phyloP scores from a whole-genome alignment of 495 filamentous ascomycete genomes.

The Aspergillus leporis region DNA sequence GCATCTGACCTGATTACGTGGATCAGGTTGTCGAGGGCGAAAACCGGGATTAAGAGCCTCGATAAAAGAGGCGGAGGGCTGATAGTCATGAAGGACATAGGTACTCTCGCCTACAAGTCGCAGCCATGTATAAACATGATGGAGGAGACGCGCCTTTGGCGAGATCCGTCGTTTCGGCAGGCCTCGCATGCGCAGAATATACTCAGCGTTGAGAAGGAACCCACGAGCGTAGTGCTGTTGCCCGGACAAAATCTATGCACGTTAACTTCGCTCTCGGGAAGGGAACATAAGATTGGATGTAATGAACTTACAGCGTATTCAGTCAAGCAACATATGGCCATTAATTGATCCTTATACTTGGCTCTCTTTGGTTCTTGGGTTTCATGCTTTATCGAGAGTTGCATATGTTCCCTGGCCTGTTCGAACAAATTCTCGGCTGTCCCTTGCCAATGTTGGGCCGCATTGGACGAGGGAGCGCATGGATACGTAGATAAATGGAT shows the following conservation, averaged over 20 bases:
- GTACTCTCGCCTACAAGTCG: constrained; percentile 40
- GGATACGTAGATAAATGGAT: constrained; percentile 28
- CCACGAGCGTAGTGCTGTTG: constrained; percentile 36
- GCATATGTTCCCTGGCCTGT: constrained; percentile 34
- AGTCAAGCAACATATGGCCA: constrained; percentile 34
- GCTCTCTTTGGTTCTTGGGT: constrained; percentile 31
- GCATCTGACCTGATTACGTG: background rate
- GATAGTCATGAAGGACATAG: constrained; percentile 36
- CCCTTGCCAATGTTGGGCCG: constrained; percentile 27
- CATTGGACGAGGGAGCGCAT: constrained; percentile 4
- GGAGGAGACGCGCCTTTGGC: constrained; percentile 36
- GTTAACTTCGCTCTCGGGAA: constrained; percentile 5
- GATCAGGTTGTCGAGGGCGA: background rate
- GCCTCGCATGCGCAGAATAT: constrained; percentile 31
- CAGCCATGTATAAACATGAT: constrained; percentile 39
- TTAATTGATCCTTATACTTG: constrained; percentile 44
- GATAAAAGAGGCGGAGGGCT: constrained; percentile 26
- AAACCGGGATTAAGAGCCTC: constrained; percentile 23
- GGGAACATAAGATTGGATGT: background rate
- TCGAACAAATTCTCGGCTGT: constrained; percentile 27
- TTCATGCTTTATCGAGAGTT: constrained; percentile 32
- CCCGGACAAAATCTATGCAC: constrained; percentile 32
- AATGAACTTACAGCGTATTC: constrained; percentile 30
- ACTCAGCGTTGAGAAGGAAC: constrained; percentile 37
- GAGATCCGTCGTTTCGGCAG: constrained; percentile 34